Evolutionary conservation across 805 yeast genomes (phyloP).

Genomic region (Starmerella ratchasimensis): DNA sequence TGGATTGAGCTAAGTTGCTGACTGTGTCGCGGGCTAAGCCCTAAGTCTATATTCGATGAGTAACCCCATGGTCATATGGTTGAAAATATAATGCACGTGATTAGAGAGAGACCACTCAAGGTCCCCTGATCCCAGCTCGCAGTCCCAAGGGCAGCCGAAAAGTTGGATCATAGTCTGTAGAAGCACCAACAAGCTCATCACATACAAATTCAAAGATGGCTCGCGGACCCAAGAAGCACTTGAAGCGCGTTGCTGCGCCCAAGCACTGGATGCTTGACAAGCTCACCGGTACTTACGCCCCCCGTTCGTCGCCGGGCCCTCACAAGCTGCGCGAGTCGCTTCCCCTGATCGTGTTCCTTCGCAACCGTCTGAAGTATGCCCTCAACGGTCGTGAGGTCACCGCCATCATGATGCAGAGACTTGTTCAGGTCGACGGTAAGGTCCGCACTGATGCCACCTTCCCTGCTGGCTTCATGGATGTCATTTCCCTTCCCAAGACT

Average conservation of each 20-base stretch:
- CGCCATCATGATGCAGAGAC: slow-evolving; percentile 96
- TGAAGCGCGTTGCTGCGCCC: slow-evolving; percentile 99
- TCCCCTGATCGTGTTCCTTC: slow-evolving; percentile 90
- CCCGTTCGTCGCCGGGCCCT: slow-evolving; percentile 99
- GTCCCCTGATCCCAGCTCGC: too few relatives aligned
- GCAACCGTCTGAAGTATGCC: slow-evolving; percentile 98
- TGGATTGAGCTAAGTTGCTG: too few relatives aligned
- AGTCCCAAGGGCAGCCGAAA: slow-evolving; percentile 5
- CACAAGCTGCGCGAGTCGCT: slow-evolving; percentile 97
- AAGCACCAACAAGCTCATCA: slow-evolving; percentile 2
- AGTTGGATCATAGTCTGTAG: slow-evolving; percentile 6
- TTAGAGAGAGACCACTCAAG: too few relatives aligned
- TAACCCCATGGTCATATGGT: too few relatives aligned
- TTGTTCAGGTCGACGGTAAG: slow-evolving; percentile 96
- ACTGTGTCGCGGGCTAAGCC: too few relatives aligned
- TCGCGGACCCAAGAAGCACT: slow-evolving; percentile 65
- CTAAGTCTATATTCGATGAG: too few relatives aligned
- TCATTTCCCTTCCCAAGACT: slow-evolving; percentile 92
- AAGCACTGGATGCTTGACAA: slow-evolving; percentile 99
- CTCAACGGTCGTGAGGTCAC: slow-evolving; percentile 98
- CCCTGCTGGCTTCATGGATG: slow-evolving; percentile 99
- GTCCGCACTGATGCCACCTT: slow-evolving; percentile 97
- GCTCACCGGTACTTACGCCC: slow-evolving; percentile 98
- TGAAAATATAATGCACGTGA: too few relatives aligned
- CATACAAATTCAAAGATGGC: slow-evolving; percentile 32